These are phyloP conservation scores for Passiflora organensis DNA, from an alignment of 345 rosid species.

Conservation along the genomic window DNA sequence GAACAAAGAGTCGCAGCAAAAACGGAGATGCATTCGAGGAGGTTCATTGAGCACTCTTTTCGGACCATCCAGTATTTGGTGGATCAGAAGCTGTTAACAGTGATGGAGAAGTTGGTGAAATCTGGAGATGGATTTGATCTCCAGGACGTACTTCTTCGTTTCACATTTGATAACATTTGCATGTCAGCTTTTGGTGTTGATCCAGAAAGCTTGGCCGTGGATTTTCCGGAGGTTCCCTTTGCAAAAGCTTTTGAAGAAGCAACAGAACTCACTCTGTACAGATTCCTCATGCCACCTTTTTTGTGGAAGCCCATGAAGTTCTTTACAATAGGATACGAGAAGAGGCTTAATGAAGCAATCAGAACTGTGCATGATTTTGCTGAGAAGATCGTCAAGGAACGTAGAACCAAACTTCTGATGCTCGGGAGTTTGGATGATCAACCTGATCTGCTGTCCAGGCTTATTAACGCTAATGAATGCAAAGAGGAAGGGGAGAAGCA, in stretches of 20 bases:
- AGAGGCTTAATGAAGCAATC: conserved; percentile 44
- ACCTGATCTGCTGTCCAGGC: conserved; percentile 58
- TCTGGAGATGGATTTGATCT: conserved; percentile 49
- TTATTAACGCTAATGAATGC: conserved; percentile 41
- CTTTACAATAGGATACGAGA: conserved; percentile 55
- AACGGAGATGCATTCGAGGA: conserved; percentile 56
- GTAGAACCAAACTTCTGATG: conserved; percentile 14
- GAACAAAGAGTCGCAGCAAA: conserved; percentile 48
- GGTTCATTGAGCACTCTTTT: conserved; percentile 46
- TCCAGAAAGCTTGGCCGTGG: conserved; percentile 57
- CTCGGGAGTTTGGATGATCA: conserved; percentile 16
- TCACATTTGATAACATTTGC: conserved; percentile 76
- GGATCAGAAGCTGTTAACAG: conserved; percentile 46
- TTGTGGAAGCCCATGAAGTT: conserved; percentile 68
- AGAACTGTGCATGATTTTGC: conserved; percentile 58
- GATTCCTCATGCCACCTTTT: conserved; percentile 61
- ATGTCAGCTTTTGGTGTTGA: conserved; percentile 61
- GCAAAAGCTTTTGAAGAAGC: conserved; percentile 82
- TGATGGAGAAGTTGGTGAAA: conserved; percentile 32
- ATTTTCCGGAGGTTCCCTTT: conserved; percentile 56
- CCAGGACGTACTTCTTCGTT: conserved; percentile 64
- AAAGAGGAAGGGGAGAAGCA: conserved; percentile 18
- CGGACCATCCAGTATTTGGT: conserved; percentile 45
- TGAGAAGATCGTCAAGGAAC: conserved; percentile 24
- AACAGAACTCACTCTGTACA: conserved; percentile 50